Evolutionary conservation across 371 early-diverging fungal species (phyloP).

Genomic region (Mortierella sp.): DNA sequence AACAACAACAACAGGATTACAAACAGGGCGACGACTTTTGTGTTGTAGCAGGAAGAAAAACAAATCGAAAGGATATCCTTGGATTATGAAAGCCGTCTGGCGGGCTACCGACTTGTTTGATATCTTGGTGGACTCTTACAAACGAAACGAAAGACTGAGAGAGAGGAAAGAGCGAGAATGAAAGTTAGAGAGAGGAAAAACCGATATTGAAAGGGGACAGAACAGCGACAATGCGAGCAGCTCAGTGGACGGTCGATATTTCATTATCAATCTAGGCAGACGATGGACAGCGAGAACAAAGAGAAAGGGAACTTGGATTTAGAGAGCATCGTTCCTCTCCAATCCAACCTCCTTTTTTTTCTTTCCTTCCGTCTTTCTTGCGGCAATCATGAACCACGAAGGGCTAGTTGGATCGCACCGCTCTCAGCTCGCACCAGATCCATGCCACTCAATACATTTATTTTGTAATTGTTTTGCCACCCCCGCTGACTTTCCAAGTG

Average conservation of each 20-base stretch:
- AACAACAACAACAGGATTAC: not conserved
- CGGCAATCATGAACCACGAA: not conserved
- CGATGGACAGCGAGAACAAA: not conserved
- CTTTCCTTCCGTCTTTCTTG: not conserved
- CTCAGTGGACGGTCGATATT: slow-evolving; percentile 3
- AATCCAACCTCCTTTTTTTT: slow-evolving; percentile 8
- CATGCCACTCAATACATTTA: not conserved
- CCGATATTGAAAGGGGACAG: not conserved
- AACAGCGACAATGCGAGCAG: not conserved
- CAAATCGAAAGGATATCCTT: not conserved
- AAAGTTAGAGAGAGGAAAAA: not conserved
- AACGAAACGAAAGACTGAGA: not conserved
- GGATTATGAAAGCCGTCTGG: not conserved
- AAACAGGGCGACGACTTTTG: not conserved
- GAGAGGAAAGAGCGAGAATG: not conserved
- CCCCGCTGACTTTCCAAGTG: not conserved
- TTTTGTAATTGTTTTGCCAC: not conserved
- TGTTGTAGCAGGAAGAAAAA: not conserved
- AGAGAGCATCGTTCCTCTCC: slow-evolving; percentile 20
- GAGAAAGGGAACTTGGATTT: slow-evolving; percentile 12
- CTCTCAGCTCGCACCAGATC: not conserved
- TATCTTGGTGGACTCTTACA: not conserved
- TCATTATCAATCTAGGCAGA: not conserved
- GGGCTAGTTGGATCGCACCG: not conserved
- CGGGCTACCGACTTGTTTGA: not conserved